Conservation (phyloP, 2,329 filamentous ascomycete genomes). For the Ophiosphaerella narmari region DNA sequence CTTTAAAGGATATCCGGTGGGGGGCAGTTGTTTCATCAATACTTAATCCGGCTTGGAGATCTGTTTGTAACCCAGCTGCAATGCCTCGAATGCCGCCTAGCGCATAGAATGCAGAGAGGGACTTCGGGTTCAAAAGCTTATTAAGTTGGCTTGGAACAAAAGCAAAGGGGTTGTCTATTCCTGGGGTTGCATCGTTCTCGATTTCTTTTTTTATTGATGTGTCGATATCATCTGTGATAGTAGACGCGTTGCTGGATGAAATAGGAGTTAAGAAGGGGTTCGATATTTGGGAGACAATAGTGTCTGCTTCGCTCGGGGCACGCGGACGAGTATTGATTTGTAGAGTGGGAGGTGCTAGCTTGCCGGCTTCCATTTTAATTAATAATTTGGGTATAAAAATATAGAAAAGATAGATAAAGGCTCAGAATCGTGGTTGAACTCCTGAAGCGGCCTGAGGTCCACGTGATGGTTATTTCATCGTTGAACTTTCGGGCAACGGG, state of each 20-base stretch:
- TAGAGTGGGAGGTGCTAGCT: slow-evolving; percentile 31
- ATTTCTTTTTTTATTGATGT: slow-evolving; percentile 28
- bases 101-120: slow-evolving; percentile 54
- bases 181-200: slow-evolving; percentile 31
- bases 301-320: slow-evolving; percentile 29
- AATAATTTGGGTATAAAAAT: neutral
- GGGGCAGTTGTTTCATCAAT: slow-evolving; percentile 55
- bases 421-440: neutral
- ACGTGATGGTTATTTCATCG: too few species aligned
- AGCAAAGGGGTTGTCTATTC: slow-evolving; percentile 53
- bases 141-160: slow-evolving; percentile 60
- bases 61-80: slow-evolving; percentile 56
- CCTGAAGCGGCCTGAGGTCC: too few species aligned
- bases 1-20: slow-evolving; percentile 55
- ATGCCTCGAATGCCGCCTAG: slow-evolving; percentile 61
- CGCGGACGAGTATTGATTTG: slow-evolving; percentile 34
- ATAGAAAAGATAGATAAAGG: neutral
- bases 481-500: neutral
- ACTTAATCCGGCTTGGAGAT: slow-evolving; percentile 55
- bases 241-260: slow-evolving; percentile 30
- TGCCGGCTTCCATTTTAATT: slow-evolving; percentile 26
- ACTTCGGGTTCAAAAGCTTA: slow-evolving; percentile 59
- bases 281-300: slow-evolving; percentile 29
- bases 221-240: slow-evolving; percentile 37
- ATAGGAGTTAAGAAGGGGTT: slow-evolving; percentile 30